phyloP scores from a whole-genome alignment of 2,329 filamentous ascomycete genomes.

The Fusarium stilboides region DNA sequence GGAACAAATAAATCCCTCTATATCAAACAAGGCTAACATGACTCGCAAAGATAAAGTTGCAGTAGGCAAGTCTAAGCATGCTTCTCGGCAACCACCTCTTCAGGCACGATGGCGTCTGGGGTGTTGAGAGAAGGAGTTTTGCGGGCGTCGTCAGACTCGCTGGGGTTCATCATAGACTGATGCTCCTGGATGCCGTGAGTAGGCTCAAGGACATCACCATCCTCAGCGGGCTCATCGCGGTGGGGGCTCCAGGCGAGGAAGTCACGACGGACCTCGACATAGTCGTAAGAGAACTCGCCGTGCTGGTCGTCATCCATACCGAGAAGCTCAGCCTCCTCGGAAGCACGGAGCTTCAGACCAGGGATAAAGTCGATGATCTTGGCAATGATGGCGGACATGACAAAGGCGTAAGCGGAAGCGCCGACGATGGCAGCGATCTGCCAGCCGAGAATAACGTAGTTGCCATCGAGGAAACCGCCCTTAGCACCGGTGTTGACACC shows the following conservation, averaged over 20 bases:
- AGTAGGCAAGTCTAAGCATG: slow-evolving; percentile 21
- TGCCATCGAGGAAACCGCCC: slow-evolving; percentile 83
- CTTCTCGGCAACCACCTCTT: slow-evolving; percentile 34
- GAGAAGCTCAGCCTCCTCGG: slow-evolving; percentile 85
- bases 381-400: slow-evolving; percentile 80
- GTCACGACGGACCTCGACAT: slow-evolving; percentile 89
- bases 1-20: slow-evolving; percentile 30
- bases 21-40: slow-evolving; percentile 41
- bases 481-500: slow-evolving; percentile 78
- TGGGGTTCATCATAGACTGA: slow-evolving; percentile 57
- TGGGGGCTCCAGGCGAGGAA: slow-evolving; percentile 90
- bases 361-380: slow-evolving; percentile 82
- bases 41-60: slow-evolving; percentile 24
- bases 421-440: slow-evolving; percentile 84
- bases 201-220: slow-evolving; percentile 72
- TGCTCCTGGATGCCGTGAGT: slow-evolving; percentile 82
- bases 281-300: slow-evolving; percentile 91
- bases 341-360: slow-evolving; percentile 83
- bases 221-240: slow-evolving; percentile 73
- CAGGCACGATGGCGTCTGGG: slow-evolving; percentile 24
- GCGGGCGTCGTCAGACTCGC: slow-evolving; percentile 48
- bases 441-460: slow-evolving; percentile 82
- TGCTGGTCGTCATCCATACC: slow-evolving; percentile 94
- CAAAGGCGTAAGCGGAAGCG: slow-evolving; percentile 77
- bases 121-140: slow-evolving; percentile 45